Evolutionary conservation across 2,329 filamentous ascomycete species (phyloP), one percentile per base, ranked within the genome.

Genomic region (Monilinia vaccinii-corymbosi): DNA sequence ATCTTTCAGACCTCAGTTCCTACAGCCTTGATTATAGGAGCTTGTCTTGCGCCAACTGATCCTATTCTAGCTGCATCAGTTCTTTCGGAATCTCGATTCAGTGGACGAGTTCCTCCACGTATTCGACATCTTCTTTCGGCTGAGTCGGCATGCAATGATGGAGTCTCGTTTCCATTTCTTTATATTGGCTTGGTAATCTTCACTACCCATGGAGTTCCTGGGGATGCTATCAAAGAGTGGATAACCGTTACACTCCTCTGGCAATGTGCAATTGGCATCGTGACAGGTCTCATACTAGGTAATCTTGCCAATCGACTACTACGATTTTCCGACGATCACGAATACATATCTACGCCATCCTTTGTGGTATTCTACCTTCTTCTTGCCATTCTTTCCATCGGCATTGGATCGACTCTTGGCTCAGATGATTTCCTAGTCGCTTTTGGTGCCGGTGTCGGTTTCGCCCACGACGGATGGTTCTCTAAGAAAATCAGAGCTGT

Each of bases 331-430:
- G 73, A 79, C 52, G 62, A 60, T 0, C 71, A 72, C 23, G 70
- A 73, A 8, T 80, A 77, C 67, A 78, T 81, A 56, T 78, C 78
- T 31, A 67, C 72, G 16, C 73, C 79, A 4, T 77, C 77, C 0
- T 79, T 81, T 60, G 74, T 81, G 0, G 77, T 78, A 7, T 83
- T 83, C 70, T 83, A 83, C 66, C 73, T 83, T 14, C 75, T 83
- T 0, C 73, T 81, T 0, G 79, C 81, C 11, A 67, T 81, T 21
- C 76, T 83, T 64, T 75, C 73, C 23, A 72, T 81, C 21, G 80
- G 80, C 2, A 68, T 81, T 0, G 81, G 77, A 32, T 78, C 75
- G 3, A 78, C 75, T 0, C 73, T 83, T 0, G 79, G 80, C 8
- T 72, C 75, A 1, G 80, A 82, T 63, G 80, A 83, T 67, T 83